Percentiles rank a stretch among this genome's conserved stretches.
Conservation (phyloP, 2,329 filamentous ascomycete species). For the Cladobotryum protrusum region DNA sequence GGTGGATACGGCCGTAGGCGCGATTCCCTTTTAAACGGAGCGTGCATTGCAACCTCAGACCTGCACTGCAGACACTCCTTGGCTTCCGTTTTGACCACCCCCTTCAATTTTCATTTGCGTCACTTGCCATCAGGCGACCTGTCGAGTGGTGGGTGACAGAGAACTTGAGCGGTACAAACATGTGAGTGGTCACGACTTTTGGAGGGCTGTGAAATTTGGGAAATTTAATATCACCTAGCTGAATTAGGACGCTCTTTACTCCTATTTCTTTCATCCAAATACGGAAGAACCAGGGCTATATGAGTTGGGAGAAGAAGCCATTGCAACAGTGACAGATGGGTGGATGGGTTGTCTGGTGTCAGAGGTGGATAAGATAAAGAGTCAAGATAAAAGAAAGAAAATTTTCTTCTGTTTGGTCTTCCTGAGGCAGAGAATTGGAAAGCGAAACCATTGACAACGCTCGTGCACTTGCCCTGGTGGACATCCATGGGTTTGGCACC, state of each 20-base stretch:
- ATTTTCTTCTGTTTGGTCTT: no score
- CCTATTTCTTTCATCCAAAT: neutral
- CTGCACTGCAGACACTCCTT: slow-evolving; percentile 8
- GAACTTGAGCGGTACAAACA: slow-evolving; percentile 5
- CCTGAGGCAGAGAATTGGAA: no score
- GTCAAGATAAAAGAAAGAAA: no score
- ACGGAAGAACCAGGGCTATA: no score
- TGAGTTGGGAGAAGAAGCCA: no score
- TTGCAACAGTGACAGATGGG: no score
- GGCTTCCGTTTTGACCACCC: slow-evolving; percentile 7
- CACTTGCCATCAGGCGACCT: slow-evolving; percentile 11
- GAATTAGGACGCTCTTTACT: neutral
- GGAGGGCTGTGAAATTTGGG: slow-evolving; percentile 3
- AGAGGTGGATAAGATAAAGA: no score
- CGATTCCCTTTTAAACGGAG: slow-evolving; percentile 11
- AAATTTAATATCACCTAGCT: neutral
- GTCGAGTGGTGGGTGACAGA: slow-evolving; percentile 6
- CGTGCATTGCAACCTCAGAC: slow-evolving; percentile 2
- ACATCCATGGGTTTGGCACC: no score
- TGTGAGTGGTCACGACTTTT: slow-evolving; percentile 9
- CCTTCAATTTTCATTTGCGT: slow-evolving; percentile 12
- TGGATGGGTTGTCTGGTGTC: no score
- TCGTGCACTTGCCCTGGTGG: no score
- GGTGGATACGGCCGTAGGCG: slow-evolving; percentile 2
- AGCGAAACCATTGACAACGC: no score